phyloP scores from a whole-genome alignment of 306 rosid species.

The Leucaena leucocephala region DNA sequence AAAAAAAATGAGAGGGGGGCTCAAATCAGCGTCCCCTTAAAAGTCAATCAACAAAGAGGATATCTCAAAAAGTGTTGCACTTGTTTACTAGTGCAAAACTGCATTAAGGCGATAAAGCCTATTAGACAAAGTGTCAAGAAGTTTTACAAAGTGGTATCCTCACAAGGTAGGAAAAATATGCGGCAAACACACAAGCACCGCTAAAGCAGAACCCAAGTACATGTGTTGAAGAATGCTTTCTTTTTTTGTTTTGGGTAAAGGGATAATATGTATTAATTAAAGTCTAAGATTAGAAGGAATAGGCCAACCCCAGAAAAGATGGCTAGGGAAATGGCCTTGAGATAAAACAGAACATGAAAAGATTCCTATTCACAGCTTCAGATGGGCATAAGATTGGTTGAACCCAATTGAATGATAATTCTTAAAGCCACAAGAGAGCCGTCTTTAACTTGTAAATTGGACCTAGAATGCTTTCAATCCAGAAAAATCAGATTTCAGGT shows the following conservation, averaged over 20 bases:
- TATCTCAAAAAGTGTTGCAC: not conserved
- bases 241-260: not conserved
- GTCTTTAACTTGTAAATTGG: not conserved
- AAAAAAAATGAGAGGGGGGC: not conserved
- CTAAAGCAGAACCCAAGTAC: constrained; percentile 6
- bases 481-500: constrained; percentile 13
- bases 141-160: not conserved
- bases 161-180: not conserved
- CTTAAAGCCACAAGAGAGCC: not conserved
- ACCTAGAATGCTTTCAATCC: constrained; percentile 11
- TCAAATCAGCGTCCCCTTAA: constrained; percentile 1
- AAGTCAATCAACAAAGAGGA: not conserved
- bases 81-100: not conserved
- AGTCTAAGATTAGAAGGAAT: not conserved
- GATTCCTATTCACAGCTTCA: not conserved
- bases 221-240: constrained; percentile 10
- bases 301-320: not conserved
- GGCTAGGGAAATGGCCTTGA: too few relatives aligned
- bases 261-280: not conserved
- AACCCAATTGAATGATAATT: not conserved
- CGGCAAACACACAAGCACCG: not conserved
- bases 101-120: not conserved
- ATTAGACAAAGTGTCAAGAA: not conserved
- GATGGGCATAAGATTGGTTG: not conserved
- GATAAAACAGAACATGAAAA: not conserved